phyloP scores from a whole-genome alignment of 176 grass and related monocot species.

The Carex scoparia region DNA sequence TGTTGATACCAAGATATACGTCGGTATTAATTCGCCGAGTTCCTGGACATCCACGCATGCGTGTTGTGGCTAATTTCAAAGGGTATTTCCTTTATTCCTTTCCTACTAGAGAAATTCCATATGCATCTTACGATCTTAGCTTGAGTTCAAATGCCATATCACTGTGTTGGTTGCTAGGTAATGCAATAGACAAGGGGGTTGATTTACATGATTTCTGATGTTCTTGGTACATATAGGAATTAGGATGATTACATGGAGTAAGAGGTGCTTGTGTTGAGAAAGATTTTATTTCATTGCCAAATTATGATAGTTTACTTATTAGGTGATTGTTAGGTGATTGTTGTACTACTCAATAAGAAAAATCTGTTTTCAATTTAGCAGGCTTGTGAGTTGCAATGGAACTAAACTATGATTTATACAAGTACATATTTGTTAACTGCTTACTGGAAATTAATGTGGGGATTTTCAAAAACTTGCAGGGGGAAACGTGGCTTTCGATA shows the following conservation, averaged over 20 bases:
- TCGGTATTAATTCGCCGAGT: slow-evolving; percentile 93
- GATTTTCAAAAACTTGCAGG: slow-evolving; percentile 41
- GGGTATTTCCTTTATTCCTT: slow-evolving; percentile 61
- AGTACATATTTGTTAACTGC: background rate
- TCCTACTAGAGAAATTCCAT: slow-evolving; percentile 22
- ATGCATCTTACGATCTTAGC: slow-evolving; percentile 23
- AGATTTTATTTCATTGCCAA: background rate
- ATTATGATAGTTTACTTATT: background rate
- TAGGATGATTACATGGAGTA: background rate
- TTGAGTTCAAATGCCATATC: background rate
- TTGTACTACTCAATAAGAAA: background rate
- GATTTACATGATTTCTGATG: background rate
- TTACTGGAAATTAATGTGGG: background rate
- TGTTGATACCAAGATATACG: slow-evolving; percentile 92
- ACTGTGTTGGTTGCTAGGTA: background rate
- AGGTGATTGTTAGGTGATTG: background rate
- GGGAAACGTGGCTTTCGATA: slow-evolving; percentile 25
- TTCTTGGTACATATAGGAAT: background rate
- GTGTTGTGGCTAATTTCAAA: slow-evolving; percentile 63
- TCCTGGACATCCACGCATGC: slow-evolving; percentile 73
- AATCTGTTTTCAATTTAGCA: background rate
- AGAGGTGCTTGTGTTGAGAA: background rate
- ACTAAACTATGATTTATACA: background rate
- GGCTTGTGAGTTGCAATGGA: background rate
- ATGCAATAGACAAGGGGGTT: background rate